A percentile compares a stretch with the other conserved stretches of the same genome.
Conservation (phyloP, 2,329 filamentous ascomycete species). For the Penicillium sumatraense region DNA sequence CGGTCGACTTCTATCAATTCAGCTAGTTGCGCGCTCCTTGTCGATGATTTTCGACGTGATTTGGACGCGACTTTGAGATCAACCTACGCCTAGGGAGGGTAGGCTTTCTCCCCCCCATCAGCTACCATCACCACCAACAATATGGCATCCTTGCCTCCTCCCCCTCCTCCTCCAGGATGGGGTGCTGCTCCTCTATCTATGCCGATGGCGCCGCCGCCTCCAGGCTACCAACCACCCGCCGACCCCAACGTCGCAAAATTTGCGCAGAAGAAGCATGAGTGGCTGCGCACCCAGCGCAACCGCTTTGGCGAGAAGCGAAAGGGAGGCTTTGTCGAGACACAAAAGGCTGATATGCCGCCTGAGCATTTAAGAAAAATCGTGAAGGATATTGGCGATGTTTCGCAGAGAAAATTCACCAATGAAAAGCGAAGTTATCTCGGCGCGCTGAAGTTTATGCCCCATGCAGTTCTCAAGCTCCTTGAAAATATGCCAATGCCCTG, state of each 20-base stretch:
- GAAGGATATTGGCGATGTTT: constrained; percentile 97
- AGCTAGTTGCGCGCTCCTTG: constrained; percentile 1
- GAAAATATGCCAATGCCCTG: constrained; percentile 99
- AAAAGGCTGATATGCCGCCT: constrained; percentile 98
- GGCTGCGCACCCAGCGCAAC: constrained; percentile 87
- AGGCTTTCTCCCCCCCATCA: constrained; percentile 26
- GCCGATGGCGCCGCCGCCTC: constrained; percentile 74
- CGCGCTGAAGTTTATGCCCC: constrained; percentile 98
- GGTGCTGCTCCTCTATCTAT: constrained; percentile 58
- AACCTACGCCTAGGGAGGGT: constrained; percentile 33
- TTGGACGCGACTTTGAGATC: constrained; percentile 39
- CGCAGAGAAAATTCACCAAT: constrained; percentile 98
- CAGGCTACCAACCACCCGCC: constrained; percentile 78
- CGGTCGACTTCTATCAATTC: not conserved
- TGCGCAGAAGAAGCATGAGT: constrained; percentile 98
- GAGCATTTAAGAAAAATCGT: constrained; percentile 99
- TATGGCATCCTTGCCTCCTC: constrained; percentile 66
- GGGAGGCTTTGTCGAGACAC: constrained; percentile 93
- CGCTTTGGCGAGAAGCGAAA: constrained; percentile 97
- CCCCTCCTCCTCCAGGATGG: constrained; percentile 73
- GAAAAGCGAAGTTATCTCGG: constrained; percentile 98
- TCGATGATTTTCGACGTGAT: constrained; percentile 34
- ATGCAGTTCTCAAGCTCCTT: constrained; percentile 92
- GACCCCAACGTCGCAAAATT: constrained; percentile 92
- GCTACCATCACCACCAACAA: constrained; percentile 36